Evolutionary conservation across 495 filamentous ascomycete genomes (phyloP), one percentile per base, ranked within the genome.

Genomic region (Hypoxylon trugodes): DNA sequence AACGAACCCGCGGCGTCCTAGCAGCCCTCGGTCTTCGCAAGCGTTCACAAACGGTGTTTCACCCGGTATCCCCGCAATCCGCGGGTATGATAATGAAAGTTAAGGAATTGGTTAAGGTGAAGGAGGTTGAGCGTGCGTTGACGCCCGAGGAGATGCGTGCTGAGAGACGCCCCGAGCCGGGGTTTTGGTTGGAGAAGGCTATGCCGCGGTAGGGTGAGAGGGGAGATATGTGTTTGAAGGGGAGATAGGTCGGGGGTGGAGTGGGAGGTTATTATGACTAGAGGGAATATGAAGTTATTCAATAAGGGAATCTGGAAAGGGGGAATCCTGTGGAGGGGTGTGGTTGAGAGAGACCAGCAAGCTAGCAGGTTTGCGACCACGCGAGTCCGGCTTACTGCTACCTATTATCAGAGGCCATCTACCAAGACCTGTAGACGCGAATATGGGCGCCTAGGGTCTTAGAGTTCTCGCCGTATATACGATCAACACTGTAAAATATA

Each of bases 51-150:
- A 94, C 90, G 56, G 96, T 98, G 65, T 99, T 96, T 83, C 89
- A 96, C 72, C 89, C 90, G 26, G 95, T 97, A 52, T 85, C 86
- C 22, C 83, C 86, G 13, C 87, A 93, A 60, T 84, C 90, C 51
- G 96, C 96, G 3, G 96, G 96, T 76, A 92, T 96, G 79, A 95
- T 99, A 75, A 90, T 98, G 86, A 92, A 90, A 74, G 93, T 99
- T 43, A 99, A 99, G 77, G 96, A 99, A 75, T 81, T 99, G 55
- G 89, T 99, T 4, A 81, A 84, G 9, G 94, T 99, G 19, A 77
- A 86, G 33, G 95, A 97, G 76, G 92, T 96, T 33, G 90, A 90
- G 12, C 69, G 73, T 51, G 69, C 84, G n/a, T 72, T 93, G 71
- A 88, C 86, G 15, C 87, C 87, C 71, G 77, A 82, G 55, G 88